Evolutionary conservation across 257 asterid species (phyloP).

Genomic region (Gynochthodes officinalis): DNA sequence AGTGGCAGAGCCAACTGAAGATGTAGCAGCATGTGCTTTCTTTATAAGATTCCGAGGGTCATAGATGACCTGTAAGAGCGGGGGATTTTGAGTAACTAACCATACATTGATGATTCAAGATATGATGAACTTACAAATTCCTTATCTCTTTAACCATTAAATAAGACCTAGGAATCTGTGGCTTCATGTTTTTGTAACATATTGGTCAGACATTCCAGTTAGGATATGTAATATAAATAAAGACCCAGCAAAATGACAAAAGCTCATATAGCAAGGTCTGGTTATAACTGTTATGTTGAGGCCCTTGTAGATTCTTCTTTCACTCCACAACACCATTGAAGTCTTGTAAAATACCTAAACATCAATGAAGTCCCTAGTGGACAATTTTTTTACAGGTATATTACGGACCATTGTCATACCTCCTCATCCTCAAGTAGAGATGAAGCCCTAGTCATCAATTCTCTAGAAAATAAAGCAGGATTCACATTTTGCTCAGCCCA

Average conservation of each 20-base stretch:
- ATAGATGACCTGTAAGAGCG: constrained; percentile 48
- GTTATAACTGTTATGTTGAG: background rate
- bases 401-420: constrained; percentile 37
- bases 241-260: background rate
- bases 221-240: background rate
- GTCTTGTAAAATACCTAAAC: background rate
- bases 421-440: constrained; percentile 58
- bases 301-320: background rate
- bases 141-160: background rate
- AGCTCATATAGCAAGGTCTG: background rate
- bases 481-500: constrained; percentile 82
- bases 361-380: background rate
- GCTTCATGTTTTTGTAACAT: background rate
- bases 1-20: constrained; percentile 84
- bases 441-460: constrained; percentile 54
- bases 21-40: constrained; percentile 81
- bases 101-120: background rate
- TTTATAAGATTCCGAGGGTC: constrained; percentile 70
- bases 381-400: background rate
- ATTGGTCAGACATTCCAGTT: background rate
- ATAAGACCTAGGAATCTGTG: background rate
- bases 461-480: constrained; percentile 82
- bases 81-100: background rate
- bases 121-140: background rate
- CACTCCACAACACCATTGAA: background rate